Evolutionary conservation across 805 yeast genomes (phyloP).

Genomic region (Saccharomycopsis oosterbeekiorum): DNA sequence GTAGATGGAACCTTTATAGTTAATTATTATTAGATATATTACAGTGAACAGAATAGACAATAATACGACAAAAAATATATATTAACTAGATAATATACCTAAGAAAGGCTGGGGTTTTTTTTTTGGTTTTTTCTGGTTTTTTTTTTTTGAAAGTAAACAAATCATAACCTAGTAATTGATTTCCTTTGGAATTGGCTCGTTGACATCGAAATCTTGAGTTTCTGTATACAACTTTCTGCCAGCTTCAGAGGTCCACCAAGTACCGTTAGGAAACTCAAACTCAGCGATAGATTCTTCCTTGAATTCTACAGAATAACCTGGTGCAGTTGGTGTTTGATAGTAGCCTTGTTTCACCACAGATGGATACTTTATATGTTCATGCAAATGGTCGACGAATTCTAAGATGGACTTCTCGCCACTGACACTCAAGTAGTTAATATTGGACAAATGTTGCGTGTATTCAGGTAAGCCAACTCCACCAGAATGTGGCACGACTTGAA

Average conservation of each 20-base stretch:
- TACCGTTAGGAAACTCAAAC: conserved; percentile 25
- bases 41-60: not conserved
- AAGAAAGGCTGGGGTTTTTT: no score
- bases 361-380: conserved; percentile 25
- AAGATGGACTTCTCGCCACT: conserved; percentile 25
- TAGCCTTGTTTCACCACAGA: conserved; percentile 24
- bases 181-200: conserved; percentile 8
- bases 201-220: conserved; percentile 13
- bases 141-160: not conserved
- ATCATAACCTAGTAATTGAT: not conserved
- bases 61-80: no score
- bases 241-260: conserved; percentile 25
- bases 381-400: conserved; percentile 27
- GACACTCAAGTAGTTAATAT: conserved; percentile 26
- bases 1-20: no score
- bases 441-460: conserved; percentile 28
- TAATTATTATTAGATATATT: no score
- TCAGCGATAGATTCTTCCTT: conserved; percentile 22
- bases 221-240: conserved; percentile 15
- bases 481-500: conserved; percentile 29
- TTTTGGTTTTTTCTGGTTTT: no score
- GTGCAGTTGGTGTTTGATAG: conserved; percentile 25
- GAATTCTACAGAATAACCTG: conserved; percentile 28
- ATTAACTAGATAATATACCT: no score
- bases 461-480: conserved; percentile 30